Percentiles rank a stretch among this genome's conserved stretches.
phyloP scores from a whole-genome alignment of 2,329 filamentous ascomycete genomes.

The Myriosclerotinia duriaeana region DNA sequence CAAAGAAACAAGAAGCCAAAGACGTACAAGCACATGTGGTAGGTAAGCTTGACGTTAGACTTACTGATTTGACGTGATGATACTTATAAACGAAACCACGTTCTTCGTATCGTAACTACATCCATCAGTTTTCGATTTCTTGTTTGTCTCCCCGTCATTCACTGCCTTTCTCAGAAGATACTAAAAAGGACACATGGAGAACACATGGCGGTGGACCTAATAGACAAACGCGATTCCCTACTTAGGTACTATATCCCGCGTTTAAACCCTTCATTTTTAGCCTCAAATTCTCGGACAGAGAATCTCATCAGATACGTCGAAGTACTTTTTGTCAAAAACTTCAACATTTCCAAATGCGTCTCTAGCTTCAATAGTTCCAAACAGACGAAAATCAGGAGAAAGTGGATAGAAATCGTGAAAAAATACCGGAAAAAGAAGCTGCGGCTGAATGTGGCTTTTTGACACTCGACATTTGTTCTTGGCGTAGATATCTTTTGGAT shows the following conservation, averaged over 20 bases:
- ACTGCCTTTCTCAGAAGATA: background rate
- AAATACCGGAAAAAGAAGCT: background rate
- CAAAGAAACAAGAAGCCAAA: too few species aligned
- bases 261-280: background rate
- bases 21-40: too few species aligned
- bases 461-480: background rate
- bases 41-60: background rate
- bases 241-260: background rate
- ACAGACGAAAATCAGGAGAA: background rate
- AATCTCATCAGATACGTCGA: background rate
- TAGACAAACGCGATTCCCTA: background rate
- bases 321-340: background rate
- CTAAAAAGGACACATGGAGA: background rate
- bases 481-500: too few species aligned
- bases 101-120: too few species aligned
- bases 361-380: background rate
- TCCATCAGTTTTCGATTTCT: too few species aligned
- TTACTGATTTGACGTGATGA: background rate
- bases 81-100: too few species aligned
- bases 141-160: background rate
- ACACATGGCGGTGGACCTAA: background rate
- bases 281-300: background rate
- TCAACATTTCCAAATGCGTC: slow-evolving; percentile 5
- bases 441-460: slow-evolving; percentile 13
- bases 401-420: slow-evolving; percentile 1